Evolutionary conservation across 1,284 basidiomycete species (phyloP), one percentile per base, ranked within the genome.

Genomic region (Ustilago tritici): DNA sequence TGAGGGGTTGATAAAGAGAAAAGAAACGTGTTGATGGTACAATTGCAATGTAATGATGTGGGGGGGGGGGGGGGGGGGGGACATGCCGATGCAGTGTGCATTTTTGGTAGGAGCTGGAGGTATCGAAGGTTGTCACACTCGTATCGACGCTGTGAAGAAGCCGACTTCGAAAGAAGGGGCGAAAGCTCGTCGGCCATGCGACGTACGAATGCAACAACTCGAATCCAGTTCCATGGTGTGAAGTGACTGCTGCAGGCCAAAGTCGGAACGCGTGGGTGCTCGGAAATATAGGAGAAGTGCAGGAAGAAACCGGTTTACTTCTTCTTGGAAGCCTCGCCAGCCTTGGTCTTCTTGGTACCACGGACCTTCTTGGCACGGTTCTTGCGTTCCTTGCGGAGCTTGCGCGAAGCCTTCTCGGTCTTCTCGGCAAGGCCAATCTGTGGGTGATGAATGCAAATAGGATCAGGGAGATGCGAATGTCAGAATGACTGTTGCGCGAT

Each of bases 371-470:
- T 94, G 87, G 93, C 91, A 88, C 97, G 92, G 90, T 99, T 99
- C 92, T 99, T 99, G 86, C 97, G 92, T 91, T 99, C 97, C 90
- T 99, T 98, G 88, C 97, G 92, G 88, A 99, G 92, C 89, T 99
- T 99, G 86, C 97, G 93, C 83, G 94, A 95, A 71, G 96, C 89
- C 89, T 93, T 95, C 67, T 95, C 93, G 79, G 93, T 91, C 90
- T 98, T 98, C 82, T 90, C 81, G 77, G 88, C 89, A 76, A 99
- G 89, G 76, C 95, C 95, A 85, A 91, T 46, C 40, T 56, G 54
- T 56, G 34, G 11, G 28, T 9, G 41, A 38, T n/a, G 35, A 28
- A 55, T 35, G 46, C 41, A 50, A 10, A 53, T 41, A 59, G 19
- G 65, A 32, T 23, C 9, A 57, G 34, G 15, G 35, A 36, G 61